A percentile compares a stretch with the other conserved stretches of the same genome.
These are phyloP conservation scores for Myxozyma nipponensis DNA, from an alignment of 805 yeast genomes.

Conservation along the genomic window DNA sequence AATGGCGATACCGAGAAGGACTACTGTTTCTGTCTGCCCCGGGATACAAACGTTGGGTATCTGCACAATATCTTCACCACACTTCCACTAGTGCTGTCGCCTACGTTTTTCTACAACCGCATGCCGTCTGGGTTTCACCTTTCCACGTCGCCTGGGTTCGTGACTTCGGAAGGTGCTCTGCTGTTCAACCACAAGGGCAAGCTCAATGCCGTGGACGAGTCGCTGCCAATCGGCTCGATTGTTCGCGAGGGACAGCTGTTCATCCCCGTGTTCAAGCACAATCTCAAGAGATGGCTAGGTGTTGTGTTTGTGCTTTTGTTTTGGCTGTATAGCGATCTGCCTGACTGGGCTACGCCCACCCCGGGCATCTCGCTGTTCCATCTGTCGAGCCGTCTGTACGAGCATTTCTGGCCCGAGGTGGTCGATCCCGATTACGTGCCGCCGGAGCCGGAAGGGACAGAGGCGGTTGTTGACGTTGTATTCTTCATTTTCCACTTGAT, in stretches of 20 bases:
- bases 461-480: slow-evolving; percentile 31
- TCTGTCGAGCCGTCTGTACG: slow-evolving; percentile 41
- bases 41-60: slow-evolving; percentile 52
- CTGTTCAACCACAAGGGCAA: slow-evolving; percentile 50
- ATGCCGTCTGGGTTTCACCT: slow-evolving; percentile 63
- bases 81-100: slow-evolving; percentile 74
- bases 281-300: slow-evolving; percentile 34
- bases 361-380: slow-evolving; percentile 83
- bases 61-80: slow-evolving; percentile 58
- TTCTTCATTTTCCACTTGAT: slow-evolving; percentile 71
- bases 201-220: slow-evolving; percentile 45
- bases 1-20: slow-evolving; percentile 83
- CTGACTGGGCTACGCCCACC: slow-evolving; percentile 83
- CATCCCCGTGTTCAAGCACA: slow-evolving; percentile 63
- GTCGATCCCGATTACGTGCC: slow-evolving; percentile 43
- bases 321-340: slow-evolving; percentile 94
- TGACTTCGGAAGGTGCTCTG: slow-evolving; percentile 79
- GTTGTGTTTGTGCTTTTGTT: slow-evolving; percentile 39
- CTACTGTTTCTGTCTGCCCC: slow-evolving; percentile 75
- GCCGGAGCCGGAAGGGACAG: slow-evolving; percentile 25
- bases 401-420: slow-evolving; percentile 41
- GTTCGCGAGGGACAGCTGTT: slow-evolving; percentile 90
- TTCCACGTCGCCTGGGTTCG: slow-evolving; percentile 66
- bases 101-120: slow-evolving; percentile 65
- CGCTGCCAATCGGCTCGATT: slow-evolving; percentile 52